A percentile compares a stretch with the other conserved stretches of the same genome.
phyloP scores from a whole-genome alignment of 108 stramenopile species.

The Discostella pseudostelligera region DNA sequence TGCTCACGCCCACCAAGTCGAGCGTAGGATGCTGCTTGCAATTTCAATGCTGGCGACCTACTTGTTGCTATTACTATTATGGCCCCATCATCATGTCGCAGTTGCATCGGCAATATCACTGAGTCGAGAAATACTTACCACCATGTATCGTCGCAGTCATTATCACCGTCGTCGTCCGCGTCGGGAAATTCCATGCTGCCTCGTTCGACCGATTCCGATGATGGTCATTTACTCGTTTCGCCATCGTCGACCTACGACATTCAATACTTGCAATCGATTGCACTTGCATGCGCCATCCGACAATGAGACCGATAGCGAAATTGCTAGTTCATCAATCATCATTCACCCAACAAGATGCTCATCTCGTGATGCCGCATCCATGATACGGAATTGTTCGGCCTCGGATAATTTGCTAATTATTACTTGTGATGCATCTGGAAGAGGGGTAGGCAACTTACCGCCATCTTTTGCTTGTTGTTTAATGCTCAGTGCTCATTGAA shows the following conservation, averaged over 20 bases:
- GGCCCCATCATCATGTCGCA: too few species aligned
- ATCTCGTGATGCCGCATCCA: conserved; percentile 30
- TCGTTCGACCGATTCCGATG: neutral
- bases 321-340: neutral
- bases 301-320: neutral
- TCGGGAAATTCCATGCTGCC: too few species aligned
- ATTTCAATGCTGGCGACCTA: neutral
- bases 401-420: conserved; percentile 28
- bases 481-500: too few species aligned
- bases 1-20: too few species aligned
- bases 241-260: too few species aligned
- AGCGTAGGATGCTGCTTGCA: neutral
- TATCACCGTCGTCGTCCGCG: too few species aligned
- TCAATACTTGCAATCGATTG: too few species aligned
- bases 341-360: conserved; percentile 13
- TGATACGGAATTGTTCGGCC: conserved; percentile 16
- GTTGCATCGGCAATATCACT: too few species aligned
- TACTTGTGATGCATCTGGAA: conserved; percentile 36
- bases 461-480: neutral
- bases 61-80: too few species aligned
- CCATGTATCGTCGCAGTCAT: too few species aligned
- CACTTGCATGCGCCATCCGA: neutral
- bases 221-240: neutral
- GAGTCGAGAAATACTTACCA: too few species aligned
- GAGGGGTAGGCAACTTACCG: conserved; percentile 10